Percentiles rank a stretch among this genome's conserved stretches.
These are phyloP conservation scores for Cystobasidium sp. DNA, from an alignment of 1,284 basidiomycete species.

Conservation along the genomic window DNA sequence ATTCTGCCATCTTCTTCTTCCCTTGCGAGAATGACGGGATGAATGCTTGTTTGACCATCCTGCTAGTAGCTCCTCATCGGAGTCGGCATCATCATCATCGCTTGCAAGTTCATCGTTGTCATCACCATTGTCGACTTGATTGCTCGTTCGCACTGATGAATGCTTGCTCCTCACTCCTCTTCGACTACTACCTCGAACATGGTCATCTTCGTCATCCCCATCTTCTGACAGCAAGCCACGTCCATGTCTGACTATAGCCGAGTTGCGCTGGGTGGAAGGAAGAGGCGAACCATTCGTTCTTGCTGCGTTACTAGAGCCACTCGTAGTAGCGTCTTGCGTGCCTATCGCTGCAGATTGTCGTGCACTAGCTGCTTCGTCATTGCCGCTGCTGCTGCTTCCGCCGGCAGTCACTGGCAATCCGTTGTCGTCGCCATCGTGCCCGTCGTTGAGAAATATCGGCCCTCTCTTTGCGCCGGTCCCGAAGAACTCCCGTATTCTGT, in stretches of 20 bases:
- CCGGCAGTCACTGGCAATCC: not conserved
- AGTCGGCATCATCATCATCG: slow-evolving; percentile 21
- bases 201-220: slow-evolving; percentile 28
- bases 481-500: slow-evolving; percentile 21
- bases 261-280: slow-evolving; percentile 23
- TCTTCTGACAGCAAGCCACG: slow-evolving; percentile 36
- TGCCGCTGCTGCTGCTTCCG: slow-evolving; percentile 14
- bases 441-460: slow-evolving; percentile 14
- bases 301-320: not conserved
- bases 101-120: not conserved
- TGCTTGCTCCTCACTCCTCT: slow-evolving; percentile 12
- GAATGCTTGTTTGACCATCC: slow-evolving; percentile 3
- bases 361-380: not conserved
- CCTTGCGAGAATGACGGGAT: not conserved
- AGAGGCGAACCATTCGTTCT: not conserved
- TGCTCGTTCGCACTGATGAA: not conserved
- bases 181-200: not conserved
- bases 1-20: slow-evolving; percentile 7
- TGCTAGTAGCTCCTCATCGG: slow-evolving; percentile 19
- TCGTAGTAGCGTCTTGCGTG: not conserved
- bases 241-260: slow-evolving; percentile 36
- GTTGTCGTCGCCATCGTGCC: slow-evolving; percentile 5
- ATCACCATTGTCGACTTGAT: not conserved
- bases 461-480: slow-evolving; percentile 14
- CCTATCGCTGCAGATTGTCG: not conserved